Base-by-base conservation (phyloP, 2,329 filamentous ascomycete species). In the Hymenoscyphus fraxineus region DNA sequence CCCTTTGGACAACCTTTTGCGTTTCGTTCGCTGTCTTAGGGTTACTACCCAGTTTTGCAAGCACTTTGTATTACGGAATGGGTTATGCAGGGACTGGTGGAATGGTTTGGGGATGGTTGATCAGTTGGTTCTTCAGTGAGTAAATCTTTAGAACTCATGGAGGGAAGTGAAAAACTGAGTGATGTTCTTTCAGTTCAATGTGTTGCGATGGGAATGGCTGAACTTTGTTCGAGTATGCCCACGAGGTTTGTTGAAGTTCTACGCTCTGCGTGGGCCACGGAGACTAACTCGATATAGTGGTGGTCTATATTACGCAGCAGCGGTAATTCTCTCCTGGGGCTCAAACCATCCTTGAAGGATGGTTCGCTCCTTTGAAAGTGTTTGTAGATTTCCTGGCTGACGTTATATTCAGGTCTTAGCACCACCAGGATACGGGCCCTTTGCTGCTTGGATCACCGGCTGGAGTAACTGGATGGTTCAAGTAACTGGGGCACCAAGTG, bases 51-150 rank as follows among this genome's bases (percentile, higher is more conserved):
- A 89, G 85, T 66, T 90, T 92, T 71, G 89, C 88, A 0, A 87
- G 83, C 67, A 92, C 89, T 0, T 76, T 92, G 68, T 88, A 83
- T 72, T 92, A 91, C 81, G 88, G 88, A 68, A 85, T 87, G 80
- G 82, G 83, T 44, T 85, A 85, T 73, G 81, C 81, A 27, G 81
- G 83, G 4, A 84, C 82, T 0, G 82, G 80, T 65, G 86, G 87
- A 31, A 90, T 91, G 87, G 87, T 87, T 1, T 92, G 89, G 89
- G 89, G 89, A 5, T 92, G 89, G 89, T 77, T 91, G 35, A 80
- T 92, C 57, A 88, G 88, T 59, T 89, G 91, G 83, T 69, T 88
- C 5, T 90, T 90, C 51, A 90, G 44, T 51, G 44, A 51, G 44
- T 22, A 22, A 3, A 51, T 51, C 10, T 51, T 13, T 22, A 10